Evolutionary conservation across 306 rosid genomes (phyloP).

Genomic region (Ammopiptanthus mongolicus): DNA sequence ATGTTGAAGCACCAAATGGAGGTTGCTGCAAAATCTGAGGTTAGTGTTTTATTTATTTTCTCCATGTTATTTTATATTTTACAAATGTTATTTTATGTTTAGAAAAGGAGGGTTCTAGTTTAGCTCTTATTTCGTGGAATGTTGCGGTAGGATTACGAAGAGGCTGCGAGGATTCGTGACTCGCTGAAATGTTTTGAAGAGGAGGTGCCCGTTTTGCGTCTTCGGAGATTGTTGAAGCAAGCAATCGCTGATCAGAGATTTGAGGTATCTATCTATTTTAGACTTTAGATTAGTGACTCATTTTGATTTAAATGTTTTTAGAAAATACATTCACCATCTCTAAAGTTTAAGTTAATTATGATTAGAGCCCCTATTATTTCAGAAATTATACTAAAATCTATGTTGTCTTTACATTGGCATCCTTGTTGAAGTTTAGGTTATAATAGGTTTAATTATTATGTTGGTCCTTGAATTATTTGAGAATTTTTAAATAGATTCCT

Average conservation of each 20-base stretch:
- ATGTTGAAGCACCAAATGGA: constrained; percentile 73
- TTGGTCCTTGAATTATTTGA: too few species aligned
- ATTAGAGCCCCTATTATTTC: too few species aligned
- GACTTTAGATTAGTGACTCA: background rate
- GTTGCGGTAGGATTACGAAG: constrained; percentile 60
- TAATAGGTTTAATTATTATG: too few species aligned
- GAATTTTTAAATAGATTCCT: too few species aligned
- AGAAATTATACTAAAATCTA: too few species aligned
- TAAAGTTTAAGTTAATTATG: too few species aligned
- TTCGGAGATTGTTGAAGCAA: constrained; percentile 54
- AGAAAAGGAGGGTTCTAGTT: background rate
- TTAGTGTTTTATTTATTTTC: constrained; percentile 2
- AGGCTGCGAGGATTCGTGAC: constrained; percentile 83
- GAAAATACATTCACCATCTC: too few species aligned
- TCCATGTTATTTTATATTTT: too few species aligned
- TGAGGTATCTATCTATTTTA: constrained; percentile 50
- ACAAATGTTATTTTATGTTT: too few species aligned
- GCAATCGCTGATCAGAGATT: constrained; percentile 70
- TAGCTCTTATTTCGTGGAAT: background rate
- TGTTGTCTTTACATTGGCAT: too few species aligned
- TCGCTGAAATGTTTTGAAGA: constrained; percentile 58
- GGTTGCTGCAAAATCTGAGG: constrained; percentile 75
- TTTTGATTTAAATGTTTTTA: background rate
- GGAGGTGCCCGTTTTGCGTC: constrained; percentile 66
- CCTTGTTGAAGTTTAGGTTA: too few species aligned